Evolutionary conservation across 805 yeast species (phyloP).

Genomic region (Candida gorgasii): DNA sequence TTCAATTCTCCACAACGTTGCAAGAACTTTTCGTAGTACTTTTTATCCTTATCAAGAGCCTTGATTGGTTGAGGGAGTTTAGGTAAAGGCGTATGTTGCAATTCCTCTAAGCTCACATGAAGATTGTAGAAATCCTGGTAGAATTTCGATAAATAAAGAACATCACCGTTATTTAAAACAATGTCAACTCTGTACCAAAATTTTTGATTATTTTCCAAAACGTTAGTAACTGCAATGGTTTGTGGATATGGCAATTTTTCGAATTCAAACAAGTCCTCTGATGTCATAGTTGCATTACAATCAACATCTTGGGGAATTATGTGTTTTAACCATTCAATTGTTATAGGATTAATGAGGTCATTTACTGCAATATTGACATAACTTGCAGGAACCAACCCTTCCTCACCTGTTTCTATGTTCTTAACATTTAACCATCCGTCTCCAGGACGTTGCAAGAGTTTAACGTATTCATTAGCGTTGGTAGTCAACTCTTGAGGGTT

Average conservation of each 20-base stretch:
- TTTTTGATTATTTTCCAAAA: constrained; percentile 25
- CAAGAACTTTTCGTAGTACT: constrained; percentile 18
- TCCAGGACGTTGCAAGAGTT: constrained; percentile 35
- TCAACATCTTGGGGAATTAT: constrained; percentile 1
- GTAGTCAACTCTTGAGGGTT: constrained; percentile 28
- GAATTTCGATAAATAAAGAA: constrained; percentile 27
- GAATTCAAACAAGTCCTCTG: constrained; percentile 15
- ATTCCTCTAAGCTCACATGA: constrained; percentile 21
- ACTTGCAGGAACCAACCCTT: constrained; percentile 40
- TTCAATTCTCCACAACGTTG: constrained; percentile 26
- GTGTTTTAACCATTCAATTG: constrained; percentile 30
- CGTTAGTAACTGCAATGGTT: constrained; percentile 24
- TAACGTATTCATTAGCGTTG: constrained; percentile 28
- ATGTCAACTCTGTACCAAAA: constrained; percentile 39
- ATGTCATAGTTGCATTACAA: background rate
- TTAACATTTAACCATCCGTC: constrained; percentile 43
- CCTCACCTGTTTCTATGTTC: constrained; percentile 21
- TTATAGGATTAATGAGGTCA: constrained; percentile 34
- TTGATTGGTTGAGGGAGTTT: constrained; percentile 32
- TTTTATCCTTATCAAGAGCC: constrained; percentile 14
- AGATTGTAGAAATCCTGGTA: constrained; percentile 41
- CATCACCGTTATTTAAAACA: constrained; percentile 19
- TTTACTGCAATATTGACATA: constrained; percentile 42
- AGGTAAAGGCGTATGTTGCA: constrained; percentile 22
- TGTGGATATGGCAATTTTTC: constrained; percentile 16